These are phyloP conservation scores for Porpolomopsis calyptriformis DNA, from an alignment of 768 basidiomycete genomes.

Conservation along the genomic window DNA sequence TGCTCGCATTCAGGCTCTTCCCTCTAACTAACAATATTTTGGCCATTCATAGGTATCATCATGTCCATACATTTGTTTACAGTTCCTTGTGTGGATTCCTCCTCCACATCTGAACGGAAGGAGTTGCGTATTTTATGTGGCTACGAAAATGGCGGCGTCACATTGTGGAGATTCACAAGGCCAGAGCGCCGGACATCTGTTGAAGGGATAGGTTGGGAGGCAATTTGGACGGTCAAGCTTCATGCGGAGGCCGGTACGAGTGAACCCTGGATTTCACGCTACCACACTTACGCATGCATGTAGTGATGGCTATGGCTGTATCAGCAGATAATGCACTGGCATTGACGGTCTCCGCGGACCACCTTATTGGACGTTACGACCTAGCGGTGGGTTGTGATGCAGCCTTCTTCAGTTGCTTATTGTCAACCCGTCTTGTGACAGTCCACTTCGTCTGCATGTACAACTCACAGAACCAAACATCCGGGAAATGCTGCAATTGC, in stretches of 20 bases:
- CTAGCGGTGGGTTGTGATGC: slow-evolving; percentile 30
- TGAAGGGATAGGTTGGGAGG: slow-evolving; percentile 66
- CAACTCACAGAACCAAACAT: slow-evolving; percentile 44
- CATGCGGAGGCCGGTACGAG: slow-evolving; percentile 65
- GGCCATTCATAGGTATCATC: slow-evolving; percentile 54
- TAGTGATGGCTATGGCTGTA: slow-evolving; percentile 83
- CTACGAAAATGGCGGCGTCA: slow-evolving; percentile 86
- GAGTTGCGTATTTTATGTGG: slow-evolving; percentile 58
- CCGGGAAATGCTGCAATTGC: slow-evolving; percentile 73
- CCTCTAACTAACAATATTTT: neutral
- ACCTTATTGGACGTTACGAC: slow-evolving; percentile 59
- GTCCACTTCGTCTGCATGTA: neutral
- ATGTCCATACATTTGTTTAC: slow-evolving; percentile 76
- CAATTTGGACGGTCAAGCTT: slow-evolving; percentile 51
- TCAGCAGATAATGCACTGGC: slow-evolving; percentile 48
- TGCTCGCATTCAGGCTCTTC: too few relatives aligned
- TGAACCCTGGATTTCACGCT: neutral
- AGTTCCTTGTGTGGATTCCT: slow-evolving; percentile 8
- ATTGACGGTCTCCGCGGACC: slow-evolving; percentile 79
- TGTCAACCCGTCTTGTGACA: neutral
- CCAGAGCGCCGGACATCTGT: slow-evolving; percentile 39
- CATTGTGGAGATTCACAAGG: slow-evolving; percentile 42
- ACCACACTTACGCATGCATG: neutral
- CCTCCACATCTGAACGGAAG: slow-evolving; percentile 20
- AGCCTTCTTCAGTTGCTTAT: neutral